phyloP scores from a whole-genome alignment of 768 basidiomycete genomes.

The Termitomyces eurrhizus region DNA sequence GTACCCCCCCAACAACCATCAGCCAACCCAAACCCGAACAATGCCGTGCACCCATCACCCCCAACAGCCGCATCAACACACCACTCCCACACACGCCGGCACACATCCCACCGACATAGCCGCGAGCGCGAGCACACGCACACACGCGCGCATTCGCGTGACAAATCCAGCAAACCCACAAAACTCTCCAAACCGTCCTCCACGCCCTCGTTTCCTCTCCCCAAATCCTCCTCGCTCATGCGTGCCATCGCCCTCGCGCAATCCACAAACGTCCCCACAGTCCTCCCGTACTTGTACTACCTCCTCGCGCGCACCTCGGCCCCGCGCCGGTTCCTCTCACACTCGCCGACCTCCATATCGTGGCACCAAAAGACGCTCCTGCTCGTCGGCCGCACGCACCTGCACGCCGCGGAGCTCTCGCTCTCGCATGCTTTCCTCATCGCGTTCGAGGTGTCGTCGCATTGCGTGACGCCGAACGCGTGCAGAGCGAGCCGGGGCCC shows the following conservation, averaged over 20 bases:
- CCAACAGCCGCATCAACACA: background rate
- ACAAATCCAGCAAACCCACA: background rate
- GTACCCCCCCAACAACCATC: background rate
- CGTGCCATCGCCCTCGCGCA: constrained; percentile 41
- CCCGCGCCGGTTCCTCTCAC: constrained; percentile 32
- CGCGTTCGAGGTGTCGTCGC: constrained; percentile 30
- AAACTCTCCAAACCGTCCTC: background rate
- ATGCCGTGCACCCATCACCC: background rate
- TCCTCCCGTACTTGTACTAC: constrained; percentile 49
- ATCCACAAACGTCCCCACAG: constrained; percentile 31
- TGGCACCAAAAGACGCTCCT: constrained; percentile 36
- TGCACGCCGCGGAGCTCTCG: constrained; percentile 37
- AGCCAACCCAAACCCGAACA: background rate
- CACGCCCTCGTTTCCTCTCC: background rate
- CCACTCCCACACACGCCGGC: background rate
- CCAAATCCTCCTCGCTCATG: constrained; percentile 33
- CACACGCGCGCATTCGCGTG: background rate
- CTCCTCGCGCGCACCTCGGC: constrained; percentile 37
- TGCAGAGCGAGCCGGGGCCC: constrained; percentile 34
- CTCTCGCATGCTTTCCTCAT: constrained; percentile 39
- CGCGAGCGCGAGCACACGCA: background rate
- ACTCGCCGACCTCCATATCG: constrained; percentile 34
- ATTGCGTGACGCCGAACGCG: constrained; percentile 24
- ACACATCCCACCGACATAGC: background rate
- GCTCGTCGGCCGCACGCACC: constrained; percentile 37